Conservation (phyloP, 106 monocot genomes). For the Xerophyta viscosa region DNA sequence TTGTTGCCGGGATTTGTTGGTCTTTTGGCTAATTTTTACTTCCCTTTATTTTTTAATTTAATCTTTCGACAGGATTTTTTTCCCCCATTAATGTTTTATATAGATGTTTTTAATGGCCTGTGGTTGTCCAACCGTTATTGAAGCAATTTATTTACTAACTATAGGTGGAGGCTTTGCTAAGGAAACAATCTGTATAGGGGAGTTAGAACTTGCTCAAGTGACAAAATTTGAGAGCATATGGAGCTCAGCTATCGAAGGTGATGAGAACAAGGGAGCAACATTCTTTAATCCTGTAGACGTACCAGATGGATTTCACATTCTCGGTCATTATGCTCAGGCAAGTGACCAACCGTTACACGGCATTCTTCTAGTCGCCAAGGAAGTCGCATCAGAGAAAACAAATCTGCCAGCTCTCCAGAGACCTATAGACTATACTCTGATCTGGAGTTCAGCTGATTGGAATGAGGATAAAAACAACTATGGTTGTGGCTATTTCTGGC, state of each 20-base stretch:
- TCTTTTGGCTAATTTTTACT: too few species aligned
- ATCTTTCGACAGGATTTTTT: background rate
- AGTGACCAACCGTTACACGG: constrained; percentile 55
- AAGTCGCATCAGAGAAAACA: constrained; percentile 6
- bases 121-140: background rate
- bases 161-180: constrained; percentile 74
- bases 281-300: constrained; percentile 70
- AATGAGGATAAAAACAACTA: constrained; percentile 24
- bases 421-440: constrained; percentile 67
- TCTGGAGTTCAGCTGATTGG: constrained; percentile 54
- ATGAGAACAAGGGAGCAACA: constrained; percentile 38
- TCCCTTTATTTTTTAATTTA: too few species aligned
- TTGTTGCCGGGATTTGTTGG: too few species aligned
- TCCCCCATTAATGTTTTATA: background rate
- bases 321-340: constrained; percentile 80
- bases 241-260: constrained; percentile 28
- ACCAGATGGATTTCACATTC: constrained; percentile 63
- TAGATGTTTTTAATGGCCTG: background rate
- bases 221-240: constrained; percentile 69
- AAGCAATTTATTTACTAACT: background rate
- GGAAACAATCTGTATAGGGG: constrained; percentile 73
- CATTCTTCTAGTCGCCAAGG: constrained; percentile 73
- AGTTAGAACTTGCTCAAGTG: constrained; percentile 62
- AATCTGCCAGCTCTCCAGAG: constrained; percentile 50
- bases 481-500: constrained; percentile 72